These are phyloP conservation scores for Colletotrichum truncatum DNA, from an alignment of 2,329 filamentous ascomycete genomes.

Conservation along the genomic window DNA sequence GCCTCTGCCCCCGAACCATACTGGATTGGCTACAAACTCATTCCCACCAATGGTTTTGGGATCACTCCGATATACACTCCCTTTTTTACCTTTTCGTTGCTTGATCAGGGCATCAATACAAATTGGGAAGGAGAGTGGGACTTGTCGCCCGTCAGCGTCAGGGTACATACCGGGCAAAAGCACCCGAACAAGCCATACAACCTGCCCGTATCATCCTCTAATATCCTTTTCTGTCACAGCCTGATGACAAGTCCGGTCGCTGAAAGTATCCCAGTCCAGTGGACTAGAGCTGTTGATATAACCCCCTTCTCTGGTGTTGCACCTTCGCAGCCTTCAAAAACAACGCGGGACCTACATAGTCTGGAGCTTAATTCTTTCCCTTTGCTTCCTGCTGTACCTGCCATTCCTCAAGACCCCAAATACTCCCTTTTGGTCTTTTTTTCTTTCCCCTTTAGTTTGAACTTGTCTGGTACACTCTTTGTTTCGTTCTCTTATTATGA, in stretches of 20 bases:
- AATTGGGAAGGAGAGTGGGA: no score
- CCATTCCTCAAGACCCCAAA: not conserved
- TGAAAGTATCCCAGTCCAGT: no score
- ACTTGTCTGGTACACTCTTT: constrained; percentile 16
- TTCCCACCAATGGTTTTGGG: constrained; percentile 21
- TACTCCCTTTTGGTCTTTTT: not conserved
- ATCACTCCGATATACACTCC: not conserved
- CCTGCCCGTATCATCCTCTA: not conserved
- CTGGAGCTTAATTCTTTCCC: not conserved
- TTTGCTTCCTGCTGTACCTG: not conserved
- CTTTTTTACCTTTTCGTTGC: no score
- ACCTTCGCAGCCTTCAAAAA: constrained; percentile 4
- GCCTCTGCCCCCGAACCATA: not conserved
- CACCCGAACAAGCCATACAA: not conserved
- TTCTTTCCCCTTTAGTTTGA: not conserved
- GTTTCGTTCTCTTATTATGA: constrained; percentile 13
- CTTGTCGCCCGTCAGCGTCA: not conserved
- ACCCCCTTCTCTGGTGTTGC: constrained; percentile 8
- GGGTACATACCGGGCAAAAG: not conserved
- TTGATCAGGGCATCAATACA: no score
- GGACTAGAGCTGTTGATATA: no score
- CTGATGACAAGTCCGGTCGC: not conserved
- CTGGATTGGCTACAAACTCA: no score
- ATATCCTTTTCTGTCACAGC: not conserved
- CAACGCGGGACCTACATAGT: not conserved